Evolutionary conservation across 106 monocot genomes (phyloP).

Genomic region (Vanilla planifolia): DNA sequence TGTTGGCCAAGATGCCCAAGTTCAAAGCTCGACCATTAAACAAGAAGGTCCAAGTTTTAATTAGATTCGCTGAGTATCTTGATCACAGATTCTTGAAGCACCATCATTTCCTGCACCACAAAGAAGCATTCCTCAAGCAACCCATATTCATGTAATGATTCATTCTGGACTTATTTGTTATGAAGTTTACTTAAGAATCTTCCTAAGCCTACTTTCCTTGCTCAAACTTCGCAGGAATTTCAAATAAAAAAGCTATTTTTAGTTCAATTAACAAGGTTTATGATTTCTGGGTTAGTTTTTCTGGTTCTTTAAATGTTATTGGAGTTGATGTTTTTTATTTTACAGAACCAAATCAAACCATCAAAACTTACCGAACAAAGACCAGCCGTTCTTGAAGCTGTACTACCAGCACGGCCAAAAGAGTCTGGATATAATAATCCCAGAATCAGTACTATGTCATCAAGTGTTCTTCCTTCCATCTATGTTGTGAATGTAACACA

Average conservation of each 20-base stretch:
- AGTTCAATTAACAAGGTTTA: neutral
- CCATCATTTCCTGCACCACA: conserved; percentile 36
- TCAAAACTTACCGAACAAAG: conserved; percentile 63
- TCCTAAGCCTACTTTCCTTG: neutral
- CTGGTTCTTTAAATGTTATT: neutral
- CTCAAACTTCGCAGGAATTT: conserved; percentile 47
- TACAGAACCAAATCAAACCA: conserved; percentile 53
- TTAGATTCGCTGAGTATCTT: neutral
- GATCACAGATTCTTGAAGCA: conserved; percentile 46
- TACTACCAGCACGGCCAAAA: conserved; percentile 65
- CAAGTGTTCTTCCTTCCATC: neutral
- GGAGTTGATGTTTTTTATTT: neutral
- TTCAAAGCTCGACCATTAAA: conserved; percentile 88
- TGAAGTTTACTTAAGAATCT: neutral
- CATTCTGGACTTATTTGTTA: neutral
- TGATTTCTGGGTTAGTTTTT: neutral
- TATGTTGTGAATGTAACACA: conserved; percentile 12
- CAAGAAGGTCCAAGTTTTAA: conserved; percentile 87
- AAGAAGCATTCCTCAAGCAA: conserved; percentile 47
- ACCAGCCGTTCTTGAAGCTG: conserved; percentile 69
- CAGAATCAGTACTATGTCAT: neutral
- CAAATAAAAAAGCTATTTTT: conserved; percentile 53
- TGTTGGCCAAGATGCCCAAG: conserved; percentile 88
- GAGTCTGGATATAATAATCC: conserved; percentile 26
- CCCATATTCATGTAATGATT: conserved; percentile 52